Conservation (phyloP, 345 rosid species). For the Syzygium oleosum region DNA sequence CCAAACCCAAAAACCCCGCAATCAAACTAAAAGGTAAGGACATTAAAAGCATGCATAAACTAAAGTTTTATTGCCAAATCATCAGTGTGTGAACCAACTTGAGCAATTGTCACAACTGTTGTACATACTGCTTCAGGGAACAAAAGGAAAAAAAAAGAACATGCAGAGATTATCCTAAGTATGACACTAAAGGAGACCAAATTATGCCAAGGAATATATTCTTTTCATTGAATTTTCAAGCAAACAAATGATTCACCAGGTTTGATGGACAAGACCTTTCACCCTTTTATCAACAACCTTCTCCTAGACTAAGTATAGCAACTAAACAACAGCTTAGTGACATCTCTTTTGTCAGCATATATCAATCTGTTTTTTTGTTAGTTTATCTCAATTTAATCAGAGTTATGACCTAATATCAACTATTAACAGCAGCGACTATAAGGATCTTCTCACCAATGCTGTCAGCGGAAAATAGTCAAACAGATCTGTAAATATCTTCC, state of each 20-base stretch:
- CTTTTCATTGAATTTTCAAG: background rate
- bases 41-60: background rate
- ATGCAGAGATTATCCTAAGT: background rate
- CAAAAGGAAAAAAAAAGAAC: background rate
- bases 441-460: constrained; percentile 68
- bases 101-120: background rate
- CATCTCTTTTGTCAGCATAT: background rate
- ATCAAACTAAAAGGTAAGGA: background rate
- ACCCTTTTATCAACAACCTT: background rate
- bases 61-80: background rate
- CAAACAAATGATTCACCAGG: background rate
- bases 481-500: constrained; percentile 97
- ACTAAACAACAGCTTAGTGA: background rate
- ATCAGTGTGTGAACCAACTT: background rate
- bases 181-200: background rate
- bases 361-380: background rate
- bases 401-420: background rate
- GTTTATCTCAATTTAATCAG: background rate
- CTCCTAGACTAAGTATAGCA: background rate
- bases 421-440: background rate
- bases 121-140: background rate
- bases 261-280: background rate
- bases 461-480: constrained; percentile 98
- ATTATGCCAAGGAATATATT: background rate
- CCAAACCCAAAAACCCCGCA: background rate